A percentile compares a stretch with the other conserved stretches of the same genome.
Conservation (phyloP, 441 rosid genomes). For the Erysimum pusillum region DNA sequence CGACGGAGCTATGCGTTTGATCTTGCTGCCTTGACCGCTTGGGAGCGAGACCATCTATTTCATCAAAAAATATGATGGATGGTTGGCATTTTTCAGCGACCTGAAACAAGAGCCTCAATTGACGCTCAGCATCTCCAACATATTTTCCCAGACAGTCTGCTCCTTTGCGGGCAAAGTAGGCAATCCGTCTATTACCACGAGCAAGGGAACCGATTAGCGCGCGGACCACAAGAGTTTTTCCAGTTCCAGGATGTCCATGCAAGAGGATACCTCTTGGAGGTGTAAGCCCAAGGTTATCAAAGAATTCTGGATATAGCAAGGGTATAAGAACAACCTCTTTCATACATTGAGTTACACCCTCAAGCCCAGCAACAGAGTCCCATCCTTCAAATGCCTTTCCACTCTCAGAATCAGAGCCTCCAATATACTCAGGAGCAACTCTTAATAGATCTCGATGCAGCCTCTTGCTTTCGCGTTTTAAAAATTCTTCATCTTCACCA, state of each 20-base stretch:
- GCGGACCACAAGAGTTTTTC: conserved; percentile 96
- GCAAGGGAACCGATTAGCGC: conserved; percentile 96
- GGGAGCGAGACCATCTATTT: conserved; percentile 98
- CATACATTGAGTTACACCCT: conserved; percentile 91
- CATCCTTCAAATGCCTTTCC: conserved; percentile 81
- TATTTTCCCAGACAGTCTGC: conserved; percentile 99
- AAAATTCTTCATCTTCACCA: conserved; percentile 98
- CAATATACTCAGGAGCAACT: conserved; percentile 95
- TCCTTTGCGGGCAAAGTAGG: conserved; percentile 99
- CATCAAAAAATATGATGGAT: conserved; percentile 96
- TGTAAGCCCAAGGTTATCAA: conserved; percentile 86
- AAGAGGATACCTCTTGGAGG: conserved; percentile 98
- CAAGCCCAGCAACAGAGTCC: conserved; percentile 99
- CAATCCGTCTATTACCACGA: conserved; percentile 89
- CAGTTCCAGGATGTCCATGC: conserved; percentile 99
- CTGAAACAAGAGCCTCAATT: conserved; percentile 97
- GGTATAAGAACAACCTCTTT: conserved; percentile 98
- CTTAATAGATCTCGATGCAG: conserved; percentile 92
- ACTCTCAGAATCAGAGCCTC: conserved; percentile 73
- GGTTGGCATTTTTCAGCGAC: conserved; percentile 99
- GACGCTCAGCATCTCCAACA: conserved; percentile 99
- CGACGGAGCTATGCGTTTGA: conserved; percentile 99
- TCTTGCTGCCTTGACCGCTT: conserved; percentile 93
- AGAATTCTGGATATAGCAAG: conserved; percentile 91
- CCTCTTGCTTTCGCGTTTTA: conserved; percentile 97